A percentile compares a stretch with the other conserved stretches of the same genome.
These are phyloP conservation scores for Inonotus hispidus DNA, from an alignment of 1,284 basidiomycete species.

Conservation along the genomic window DNA sequence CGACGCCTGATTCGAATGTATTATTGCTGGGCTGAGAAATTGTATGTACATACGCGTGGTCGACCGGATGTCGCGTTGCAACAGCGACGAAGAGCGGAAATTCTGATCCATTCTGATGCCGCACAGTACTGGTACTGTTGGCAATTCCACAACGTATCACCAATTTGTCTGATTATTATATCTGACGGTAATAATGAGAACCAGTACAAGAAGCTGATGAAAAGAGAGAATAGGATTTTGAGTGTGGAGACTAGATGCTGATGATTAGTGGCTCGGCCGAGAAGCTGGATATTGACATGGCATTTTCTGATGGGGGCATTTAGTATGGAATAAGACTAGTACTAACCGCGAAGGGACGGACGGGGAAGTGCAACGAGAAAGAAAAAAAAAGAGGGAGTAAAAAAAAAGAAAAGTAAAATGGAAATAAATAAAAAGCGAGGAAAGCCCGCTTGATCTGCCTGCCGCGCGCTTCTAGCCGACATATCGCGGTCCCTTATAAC, in stretches of 20 bases:
- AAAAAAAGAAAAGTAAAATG: slow-evolving; percentile 3
- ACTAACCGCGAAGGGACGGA: background rate
- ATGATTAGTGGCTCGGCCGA: background rate
- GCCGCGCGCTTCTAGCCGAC: slow-evolving; percentile 1
- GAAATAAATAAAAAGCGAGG: slow-evolving; percentile 3
- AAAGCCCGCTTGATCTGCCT: background rate
- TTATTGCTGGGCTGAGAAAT: background rate
- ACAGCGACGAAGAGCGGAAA: background rate
- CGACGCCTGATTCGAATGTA: background rate
- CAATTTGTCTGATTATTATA: background rate
- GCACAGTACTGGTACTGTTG: too few relatives aligned
- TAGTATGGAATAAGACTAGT: background rate
- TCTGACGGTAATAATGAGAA: background rate
- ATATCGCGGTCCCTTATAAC: background rate
- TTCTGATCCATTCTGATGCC: background rate
- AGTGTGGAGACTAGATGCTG: background rate
- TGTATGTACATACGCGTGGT: background rate
- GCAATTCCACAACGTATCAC: background rate
- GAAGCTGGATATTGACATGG: background rate
- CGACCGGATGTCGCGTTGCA: background rate
- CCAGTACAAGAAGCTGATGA: background rate
- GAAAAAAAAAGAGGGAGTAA: background rate
- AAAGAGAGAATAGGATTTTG: slow-evolving; percentile 1
- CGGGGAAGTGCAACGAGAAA: background rate
- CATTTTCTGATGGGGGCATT: background rate